Base-by-base conservation (phyloP, 108 stramenopile genomes). In the Schizochytrium sp. region DNA sequence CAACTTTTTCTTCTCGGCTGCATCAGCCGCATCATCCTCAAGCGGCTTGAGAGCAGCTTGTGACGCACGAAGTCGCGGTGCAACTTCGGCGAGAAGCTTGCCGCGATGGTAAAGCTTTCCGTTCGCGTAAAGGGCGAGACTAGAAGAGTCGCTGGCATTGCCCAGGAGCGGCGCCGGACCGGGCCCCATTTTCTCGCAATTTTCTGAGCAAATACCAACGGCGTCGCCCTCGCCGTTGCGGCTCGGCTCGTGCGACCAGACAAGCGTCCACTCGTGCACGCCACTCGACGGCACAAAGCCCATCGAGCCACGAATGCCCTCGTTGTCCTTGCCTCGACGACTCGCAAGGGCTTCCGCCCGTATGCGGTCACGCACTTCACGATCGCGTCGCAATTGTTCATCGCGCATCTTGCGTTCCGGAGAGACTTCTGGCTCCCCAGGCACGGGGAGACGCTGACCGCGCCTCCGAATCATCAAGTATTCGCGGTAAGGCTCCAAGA, bases 121-220 rank as follows among this genome's bases (percentile, higher is more conserved):
- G 28, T 87, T 60, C 5, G 90, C 87, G 43, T 57, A 60, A 14
- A 90, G 44, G 25, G 44, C 87, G 0, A 90, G 53, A 28, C 60
- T 58, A 47, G 88, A 58, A 19, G 83, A 87, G 53, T 57, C 88
- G 55, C 87, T 19, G 12, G 14, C 53, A 21, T 25, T 47, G 1
- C 90, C 90, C 12, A 90, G 47, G 57, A 19, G n/a, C 14, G 90
- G 90, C 12, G 88, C 25, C 12, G 72, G 8, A 4, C 48, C 87
- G 43, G 90, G 83, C 34, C 90, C 90, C 16, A 90, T 71, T 29
- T 88, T 19, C 55, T 90, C 90, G 44, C 44, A 23, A n/a, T 29
- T 43, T n/a, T 90, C 90, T 4, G 76, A 41, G 71, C 90, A 90
- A 44, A 90, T 18, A 88, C 90, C 90, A 21, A 90, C 76, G 23